Percentiles rank a stretch among this genome's conserved stretches.
These are phyloP conservation scores for Cochlearia excelsa DNA, from an alignment of 345 rosid species.

Conservation along the genomic window DNA sequence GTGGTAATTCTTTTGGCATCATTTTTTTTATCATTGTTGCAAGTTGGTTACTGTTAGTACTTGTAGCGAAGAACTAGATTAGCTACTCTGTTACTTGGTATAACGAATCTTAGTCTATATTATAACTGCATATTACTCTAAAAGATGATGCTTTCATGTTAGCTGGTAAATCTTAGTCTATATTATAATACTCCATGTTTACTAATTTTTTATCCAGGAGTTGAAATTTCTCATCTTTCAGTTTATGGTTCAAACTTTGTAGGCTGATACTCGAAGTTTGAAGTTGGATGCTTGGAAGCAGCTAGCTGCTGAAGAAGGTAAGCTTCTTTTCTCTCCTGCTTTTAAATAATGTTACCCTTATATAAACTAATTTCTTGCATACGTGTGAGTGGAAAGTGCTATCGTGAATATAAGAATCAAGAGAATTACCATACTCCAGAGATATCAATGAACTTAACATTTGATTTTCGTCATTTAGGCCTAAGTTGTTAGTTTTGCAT, in stretches of 20 bases:
- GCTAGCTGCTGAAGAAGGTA: slow-evolving; percentile 92
- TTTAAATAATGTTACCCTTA: too few relatives aligned
- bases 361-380: not conserved
- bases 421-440: not conserved
- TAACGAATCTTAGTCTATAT: not conserved
- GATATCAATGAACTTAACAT: slow-evolving; percentile 17
- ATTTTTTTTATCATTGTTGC: slow-evolving; percentile 9
- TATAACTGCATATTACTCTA: not conserved
- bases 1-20: slow-evolving; percentile 51
- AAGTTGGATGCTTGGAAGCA: slow-evolving; percentile 91
- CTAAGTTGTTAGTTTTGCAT: slow-evolving; percentile 2
- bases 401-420: not conserved
- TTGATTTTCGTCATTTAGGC: slow-evolving; percentile 8
- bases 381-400: not conserved
- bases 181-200: slow-evolving; percentile 20
- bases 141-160: slow-evolving; percentile 6
- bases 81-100: not conserved
- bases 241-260: slow-evolving; percentile 34
- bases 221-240: not conserved
- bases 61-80: slow-evolving; percentile 14
- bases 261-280: slow-evolving; percentile 73
- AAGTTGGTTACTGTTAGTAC: slow-evolving; percentile 6
- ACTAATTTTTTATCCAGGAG: slow-evolving; percentile 1
- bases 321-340: slow-evolving; percentile 16
- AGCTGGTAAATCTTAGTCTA: not conserved